phyloP scores from a whole-genome alignment of 2,329 filamentous ascomycete species.

The Tolypocladium capitatum region DNA sequence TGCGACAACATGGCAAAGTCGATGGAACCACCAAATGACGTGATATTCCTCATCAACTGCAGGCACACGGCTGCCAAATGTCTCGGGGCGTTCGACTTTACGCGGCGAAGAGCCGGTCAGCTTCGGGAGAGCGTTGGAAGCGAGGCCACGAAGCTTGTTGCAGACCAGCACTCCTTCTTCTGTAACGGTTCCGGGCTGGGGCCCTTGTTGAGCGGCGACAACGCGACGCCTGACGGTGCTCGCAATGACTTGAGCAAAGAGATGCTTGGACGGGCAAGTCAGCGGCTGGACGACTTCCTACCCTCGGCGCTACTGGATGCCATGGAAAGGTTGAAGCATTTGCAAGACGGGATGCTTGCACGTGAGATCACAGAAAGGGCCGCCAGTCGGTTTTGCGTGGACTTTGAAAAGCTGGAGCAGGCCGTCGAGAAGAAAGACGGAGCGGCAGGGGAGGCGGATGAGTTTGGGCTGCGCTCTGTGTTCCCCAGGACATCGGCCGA shows the following conservation, averaged over 20 bases:
- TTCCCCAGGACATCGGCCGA: constrained; percentile 49
- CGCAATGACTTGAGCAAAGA: constrained; percentile 32
- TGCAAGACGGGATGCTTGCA: constrained; percentile 60
- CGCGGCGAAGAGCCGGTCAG: constrained; percentile 36
- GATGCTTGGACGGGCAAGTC: constrained; percentile 52
- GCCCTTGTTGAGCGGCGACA: constrained; percentile 45
- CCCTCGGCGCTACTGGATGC: constrained; percentile 90
- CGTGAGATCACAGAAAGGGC: constrained; percentile 71
- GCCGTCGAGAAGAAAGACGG: constrained; percentile 32
- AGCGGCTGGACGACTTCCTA: constrained; percentile 76
- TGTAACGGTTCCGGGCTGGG: constrained; percentile 61
- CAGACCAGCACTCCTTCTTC: constrained; percentile 61
- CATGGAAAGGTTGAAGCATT: constrained; percentile 60
- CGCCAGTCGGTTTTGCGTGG: constrained; percentile 68
- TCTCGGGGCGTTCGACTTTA: constrained; percentile 51
- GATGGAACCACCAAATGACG: constrained; percentile 44
- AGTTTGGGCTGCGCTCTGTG: constrained; percentile 17
- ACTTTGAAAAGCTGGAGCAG: constrained; percentile 56
- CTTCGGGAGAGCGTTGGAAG: constrained; percentile 43
- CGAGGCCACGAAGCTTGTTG: constrained; percentile 43
- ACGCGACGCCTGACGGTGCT: constrained; percentile 11
- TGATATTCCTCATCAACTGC: constrained; percentile 66
- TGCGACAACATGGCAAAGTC: constrained; percentile 55
- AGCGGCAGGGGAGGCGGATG: constrained; percentile 9
- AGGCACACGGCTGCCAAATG: constrained; percentile 42